Evolutionary conservation across 2,329 filamentous ascomycete species (phyloP), one percentile per base, ranked within the genome.

Genomic region (Hypomyces perniciosus): DNA sequence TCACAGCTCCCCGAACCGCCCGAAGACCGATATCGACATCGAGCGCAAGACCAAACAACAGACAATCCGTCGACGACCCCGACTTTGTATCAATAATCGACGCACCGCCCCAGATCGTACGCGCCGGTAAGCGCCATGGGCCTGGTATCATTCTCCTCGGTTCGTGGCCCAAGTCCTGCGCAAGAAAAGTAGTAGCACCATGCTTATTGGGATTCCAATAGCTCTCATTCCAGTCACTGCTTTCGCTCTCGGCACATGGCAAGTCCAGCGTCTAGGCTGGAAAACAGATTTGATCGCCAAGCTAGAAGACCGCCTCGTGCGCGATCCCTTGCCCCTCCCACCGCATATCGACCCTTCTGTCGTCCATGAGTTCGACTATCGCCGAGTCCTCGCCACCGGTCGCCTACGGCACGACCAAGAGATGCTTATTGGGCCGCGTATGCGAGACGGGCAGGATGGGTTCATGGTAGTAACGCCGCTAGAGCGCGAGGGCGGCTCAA

Each of bases 341-440:
- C 85, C 90, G 2, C 79, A 81, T 49, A 78, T 99, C 56, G 90
- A 97, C 65, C 86, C 89, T 0, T 72, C 76, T n/a, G 90, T 86
- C 8, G 79, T 96, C 59, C 74, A 83, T 58, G 90, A 95, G 35
- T 99, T 99, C 67, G 92, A 99, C 68, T 96, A 92, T 72, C 81
- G 93, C 54, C 81, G 89, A 50, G 88, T 99, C 45, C 79, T 81
- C 56, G 86, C 90, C 8, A 81, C 75, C 0, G 93, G 93, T 8
- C 74, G 69, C 50, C 84, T 90, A 59, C 75, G 87, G 37, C 93
- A 99, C 69, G 91, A 96, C 65, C 83, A 88, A 66, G 93, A 99
- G 74, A 99, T 99, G 91, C 77, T 99, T 47, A 84, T 99, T 53
- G 93, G 93, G 1, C 93, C 93, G 51, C 83, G 93, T 44, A 83